Conservation (phyloP, 139 green algal genomes). For the Chlamydomonas schloesseri region DNA sequence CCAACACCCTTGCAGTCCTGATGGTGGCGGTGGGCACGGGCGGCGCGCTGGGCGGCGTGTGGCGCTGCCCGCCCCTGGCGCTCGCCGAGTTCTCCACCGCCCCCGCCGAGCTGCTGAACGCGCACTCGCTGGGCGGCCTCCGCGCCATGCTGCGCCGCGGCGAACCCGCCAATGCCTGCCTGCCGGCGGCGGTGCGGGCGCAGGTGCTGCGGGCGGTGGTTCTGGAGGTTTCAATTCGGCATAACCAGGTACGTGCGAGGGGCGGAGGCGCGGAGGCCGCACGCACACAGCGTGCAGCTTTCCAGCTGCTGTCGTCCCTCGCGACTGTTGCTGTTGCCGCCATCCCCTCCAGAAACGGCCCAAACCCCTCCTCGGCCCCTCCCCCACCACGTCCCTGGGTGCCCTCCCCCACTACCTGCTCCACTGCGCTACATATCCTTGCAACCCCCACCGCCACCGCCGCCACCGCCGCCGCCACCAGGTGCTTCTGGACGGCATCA, state of each 20-base stretch:
- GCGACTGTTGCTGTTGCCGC: no score
- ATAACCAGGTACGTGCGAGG: constrained; percentile 19
- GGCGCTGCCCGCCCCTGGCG: constrained; percentile 56
- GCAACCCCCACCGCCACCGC: no score
- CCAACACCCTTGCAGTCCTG: constrained; percentile 6
- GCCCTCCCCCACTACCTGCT: neutral
- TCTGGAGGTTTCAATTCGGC: constrained; percentile 44
- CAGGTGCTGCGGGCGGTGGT: constrained; percentile 32
- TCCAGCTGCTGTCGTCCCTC: no score
- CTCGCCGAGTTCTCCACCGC: constrained; percentile 59
- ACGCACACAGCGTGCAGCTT: no score
- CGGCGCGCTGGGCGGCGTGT: constrained; percentile 55
- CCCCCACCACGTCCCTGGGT: no score
- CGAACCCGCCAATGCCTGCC: neutral
- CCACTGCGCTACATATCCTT: neutral
- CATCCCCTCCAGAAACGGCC: no score
- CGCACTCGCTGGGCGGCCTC: constrained; percentile 43
- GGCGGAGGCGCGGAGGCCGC: no score
- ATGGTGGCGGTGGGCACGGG: constrained; percentile 50
- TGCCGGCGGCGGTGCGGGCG: constrained; percentile 43
- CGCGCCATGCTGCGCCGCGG: constrained; percentile 36
- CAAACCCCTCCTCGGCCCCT: no score
- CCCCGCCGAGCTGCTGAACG: constrained; percentile 43
- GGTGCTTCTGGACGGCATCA: constrained; percentile 59
- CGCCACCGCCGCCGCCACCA: neutral